phyloP scores from a whole-genome alignment of 176 grass and related monocot genomes.

The Dactylis glomerata region DNA sequence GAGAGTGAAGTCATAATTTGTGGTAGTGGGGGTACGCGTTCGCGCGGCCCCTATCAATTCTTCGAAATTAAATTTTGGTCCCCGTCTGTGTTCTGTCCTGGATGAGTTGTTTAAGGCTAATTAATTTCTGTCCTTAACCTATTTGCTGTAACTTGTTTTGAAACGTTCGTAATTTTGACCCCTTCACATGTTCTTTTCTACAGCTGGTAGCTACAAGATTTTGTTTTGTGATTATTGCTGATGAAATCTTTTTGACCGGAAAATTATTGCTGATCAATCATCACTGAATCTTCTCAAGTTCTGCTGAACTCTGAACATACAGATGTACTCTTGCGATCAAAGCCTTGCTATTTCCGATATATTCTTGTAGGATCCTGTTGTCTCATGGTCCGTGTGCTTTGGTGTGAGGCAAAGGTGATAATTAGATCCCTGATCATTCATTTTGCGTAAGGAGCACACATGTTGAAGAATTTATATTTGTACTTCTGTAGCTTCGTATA shows the following conservation, averaged over 20 bases:
- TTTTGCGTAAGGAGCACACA: background rate
- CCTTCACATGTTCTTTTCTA: no score
- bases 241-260: no score
- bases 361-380: background rate
- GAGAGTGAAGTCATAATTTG: constrained; percentile 68
- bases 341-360: background rate
- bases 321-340: background rate
- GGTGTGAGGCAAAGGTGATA: background rate
- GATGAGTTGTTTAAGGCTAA: no score
- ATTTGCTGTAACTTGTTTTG: no score
- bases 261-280: background rate
- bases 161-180: no score
- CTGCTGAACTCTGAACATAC: background rate
- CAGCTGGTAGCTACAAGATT: no score
- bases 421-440: background rate
- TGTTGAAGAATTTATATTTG: background rate
- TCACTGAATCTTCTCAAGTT: background rate
- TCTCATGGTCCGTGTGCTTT: background rate
- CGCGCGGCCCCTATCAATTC: constrained; percentile 50
- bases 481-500: background rate
- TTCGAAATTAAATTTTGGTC: background rate
- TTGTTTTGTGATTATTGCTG: background rate
- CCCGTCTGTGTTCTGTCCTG: no score
- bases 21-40: constrained; percentile 45
- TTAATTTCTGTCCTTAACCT: no score